Conservation (phyloP, 2,329 filamentous ascomycete species). For the Penicillium sp. region DNA sequence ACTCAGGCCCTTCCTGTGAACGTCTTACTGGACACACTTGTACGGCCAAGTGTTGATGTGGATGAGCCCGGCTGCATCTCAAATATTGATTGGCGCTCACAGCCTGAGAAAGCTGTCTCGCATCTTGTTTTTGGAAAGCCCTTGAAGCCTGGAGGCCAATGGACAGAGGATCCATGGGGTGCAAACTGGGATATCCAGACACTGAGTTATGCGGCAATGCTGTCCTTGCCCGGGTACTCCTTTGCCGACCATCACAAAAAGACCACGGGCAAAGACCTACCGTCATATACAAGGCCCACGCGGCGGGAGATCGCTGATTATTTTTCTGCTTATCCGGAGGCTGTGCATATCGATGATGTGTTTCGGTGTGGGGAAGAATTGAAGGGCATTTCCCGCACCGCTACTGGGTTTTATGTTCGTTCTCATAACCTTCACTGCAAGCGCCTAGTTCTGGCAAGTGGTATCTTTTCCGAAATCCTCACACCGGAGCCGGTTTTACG, state of each 20-base stretch:
- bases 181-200: constrained; percentile 58
- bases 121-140: constrained; percentile 57
- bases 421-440: constrained; percentile 55
- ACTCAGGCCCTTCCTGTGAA: constrained; percentile 61
- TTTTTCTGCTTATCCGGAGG: constrained; percentile 53
- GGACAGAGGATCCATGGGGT: constrained; percentile 54
- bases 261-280: constrained; percentile 42
- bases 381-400: constrained; percentile 44
- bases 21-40: constrained; percentile 58
- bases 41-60: constrained; percentile 59
- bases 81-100: constrained; percentile 55
- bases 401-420: constrained; percentile 49
- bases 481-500: constrained; percentile 50
- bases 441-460: constrained; percentile 58
- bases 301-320: constrained; percentile 56
- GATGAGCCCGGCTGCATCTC: constrained; percentile 51
- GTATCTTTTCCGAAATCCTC: constrained; percentile 57
- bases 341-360: constrained; percentile 51
- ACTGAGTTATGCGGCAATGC: constrained; percentile 61
- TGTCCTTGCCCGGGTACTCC: constrained; percentile 59
- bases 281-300: constrained; percentile 56
- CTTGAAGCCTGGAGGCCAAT: constrained; percentile 55
- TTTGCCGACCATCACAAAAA: constrained; percentile 53
- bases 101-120: constrained; percentile 50
- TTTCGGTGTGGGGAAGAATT: constrained; percentile 47